Percentiles rank a stretch among this genome's conserved stretches.
Conservation (phyloP, 257 asterid genomes). For the Forsythia suspensa region DNA sequence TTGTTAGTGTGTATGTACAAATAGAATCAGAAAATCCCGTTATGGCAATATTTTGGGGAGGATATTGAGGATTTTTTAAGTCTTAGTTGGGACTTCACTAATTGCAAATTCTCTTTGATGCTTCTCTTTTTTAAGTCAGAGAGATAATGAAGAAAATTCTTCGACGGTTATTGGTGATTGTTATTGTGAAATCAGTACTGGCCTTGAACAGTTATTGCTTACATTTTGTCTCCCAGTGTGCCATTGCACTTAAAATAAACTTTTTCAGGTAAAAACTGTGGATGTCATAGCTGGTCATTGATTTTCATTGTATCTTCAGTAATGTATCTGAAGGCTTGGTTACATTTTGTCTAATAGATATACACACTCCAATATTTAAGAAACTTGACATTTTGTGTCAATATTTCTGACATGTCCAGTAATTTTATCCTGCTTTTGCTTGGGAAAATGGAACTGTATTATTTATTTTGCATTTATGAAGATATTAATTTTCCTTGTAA, state of each 20-base stretch:
- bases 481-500: conserved; percentile 8
- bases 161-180: background rate
- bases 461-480: background rate
- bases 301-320: background rate
- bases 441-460: conserved; percentile 4
- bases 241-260: background rate
- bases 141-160: background rate
- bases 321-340: background rate
- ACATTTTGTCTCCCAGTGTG: background rate
- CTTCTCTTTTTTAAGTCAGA: background rate
- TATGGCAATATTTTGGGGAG: background rate
- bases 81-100: background rate
- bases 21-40: no score
- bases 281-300: background rate
- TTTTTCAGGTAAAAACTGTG: background rate
- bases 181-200: background rate
- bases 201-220: background rate
- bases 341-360: background rate
- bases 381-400: background rate
- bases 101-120: background rate
- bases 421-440: background rate
- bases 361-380: background rate
- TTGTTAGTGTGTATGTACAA: background rate
- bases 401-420: background rate
- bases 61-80: background rate